These are phyloP conservation scores for Nicotiana attenuata DNA, from an alignment of 257 asterid species.

Conservation along the genomic window DNA sequence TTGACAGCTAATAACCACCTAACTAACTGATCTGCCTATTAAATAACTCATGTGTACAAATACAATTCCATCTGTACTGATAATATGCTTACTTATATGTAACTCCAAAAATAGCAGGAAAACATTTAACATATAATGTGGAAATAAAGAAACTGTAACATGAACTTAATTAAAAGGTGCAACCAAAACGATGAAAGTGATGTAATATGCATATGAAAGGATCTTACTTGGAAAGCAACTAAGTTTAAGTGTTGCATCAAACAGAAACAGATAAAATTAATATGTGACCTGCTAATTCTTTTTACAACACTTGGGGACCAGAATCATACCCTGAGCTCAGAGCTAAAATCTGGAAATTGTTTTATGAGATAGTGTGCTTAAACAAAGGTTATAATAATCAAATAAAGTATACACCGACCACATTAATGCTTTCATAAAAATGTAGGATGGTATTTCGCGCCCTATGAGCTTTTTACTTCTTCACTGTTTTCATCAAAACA, in stretches of 20 bases:
- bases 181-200: no score
- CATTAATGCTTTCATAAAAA: background rate
- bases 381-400: background rate
- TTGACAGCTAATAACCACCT: no score
- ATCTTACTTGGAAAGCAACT: background rate
- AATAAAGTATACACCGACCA: background rate
- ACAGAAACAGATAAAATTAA: background rate
- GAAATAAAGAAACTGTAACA: no score
- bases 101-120: no score
- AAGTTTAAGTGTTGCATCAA: background rate
- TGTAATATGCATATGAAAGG: no score
- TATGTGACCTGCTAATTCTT: background rate
- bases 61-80: no score
- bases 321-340: background rate
- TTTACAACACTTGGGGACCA: background rate
- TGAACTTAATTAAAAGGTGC: no score
- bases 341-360: background rate
- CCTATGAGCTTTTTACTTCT: background rate
- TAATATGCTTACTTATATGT: no score
- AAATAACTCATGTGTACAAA: no score
- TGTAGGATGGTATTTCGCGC: no score
- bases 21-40: no score
- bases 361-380: background rate
- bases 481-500: background rate
- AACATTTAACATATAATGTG: no score